A percentile compares a stretch with the other conserved stretches of the same genome.
Evolutionary conservation across 805 yeast genomes (phyloP).

Genomic region (Alloascoidea hylecoeti): DNA sequence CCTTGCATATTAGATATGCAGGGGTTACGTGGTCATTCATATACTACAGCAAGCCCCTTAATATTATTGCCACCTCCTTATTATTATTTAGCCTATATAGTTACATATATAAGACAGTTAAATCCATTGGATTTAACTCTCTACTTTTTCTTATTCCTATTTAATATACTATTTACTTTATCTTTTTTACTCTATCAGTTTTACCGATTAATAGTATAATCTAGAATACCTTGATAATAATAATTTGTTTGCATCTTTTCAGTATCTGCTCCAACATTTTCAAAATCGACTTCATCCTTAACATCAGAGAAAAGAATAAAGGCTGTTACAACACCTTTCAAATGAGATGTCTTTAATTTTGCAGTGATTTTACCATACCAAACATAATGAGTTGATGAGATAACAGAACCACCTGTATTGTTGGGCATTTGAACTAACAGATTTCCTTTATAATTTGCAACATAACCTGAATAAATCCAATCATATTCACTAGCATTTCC

Average conservation of each 20-base stretch:
- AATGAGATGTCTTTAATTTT: slow-evolving; percentile 58
- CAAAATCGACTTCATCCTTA: slow-evolving; percentile 85
- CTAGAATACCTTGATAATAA: slow-evolving; percentile 61
- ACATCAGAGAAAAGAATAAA: slow-evolving; percentile 71
- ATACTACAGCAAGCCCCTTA: too few relatives aligned
- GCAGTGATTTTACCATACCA: slow-evolving; percentile 83
- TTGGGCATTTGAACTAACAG: slow-evolving; percentile 69
- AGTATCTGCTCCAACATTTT: slow-evolving; percentile 68
- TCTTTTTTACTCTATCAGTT: too few relatives aligned
- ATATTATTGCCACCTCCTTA: too few relatives aligned
- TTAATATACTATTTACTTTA: too few relatives aligned
- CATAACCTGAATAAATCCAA: slow-evolving; percentile 56
- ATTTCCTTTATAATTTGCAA: slow-evolving; percentile 38
- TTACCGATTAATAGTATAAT: too few relatives aligned
- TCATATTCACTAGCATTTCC: slow-evolving; percentile 59
- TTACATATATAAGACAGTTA: too few relatives aligned
- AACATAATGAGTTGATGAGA: slow-evolving; percentile 63
- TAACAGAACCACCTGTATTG: slow-evolving; percentile 58
- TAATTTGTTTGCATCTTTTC: slow-evolving; percentile 60
- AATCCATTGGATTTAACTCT: too few relatives aligned
- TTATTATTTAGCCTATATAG: too few relatives aligned
- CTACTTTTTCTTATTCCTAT: too few relatives aligned
- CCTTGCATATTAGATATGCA: too few relatives aligned
- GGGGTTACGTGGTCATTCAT: too few relatives aligned
- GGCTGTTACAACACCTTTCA: slow-evolving; percentile 73